Evolutionary conservation across 192 early-diverging fungal genomes (phyloP).

Genomic region (Entomortierella chlamydospora): DNA sequence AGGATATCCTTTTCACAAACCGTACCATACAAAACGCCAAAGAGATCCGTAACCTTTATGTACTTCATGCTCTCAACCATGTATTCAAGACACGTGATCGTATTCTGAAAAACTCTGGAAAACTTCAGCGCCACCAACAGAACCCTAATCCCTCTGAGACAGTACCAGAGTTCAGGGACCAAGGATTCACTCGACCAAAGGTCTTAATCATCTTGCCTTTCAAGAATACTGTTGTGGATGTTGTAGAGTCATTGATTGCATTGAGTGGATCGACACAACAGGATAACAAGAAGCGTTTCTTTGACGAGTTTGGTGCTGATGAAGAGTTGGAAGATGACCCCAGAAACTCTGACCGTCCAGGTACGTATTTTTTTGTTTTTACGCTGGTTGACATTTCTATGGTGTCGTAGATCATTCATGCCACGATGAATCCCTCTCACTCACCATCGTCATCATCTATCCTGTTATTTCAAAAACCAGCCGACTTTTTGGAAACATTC

Average conservation of each 20-base stretch:
- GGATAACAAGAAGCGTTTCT: constrained; percentile 87
- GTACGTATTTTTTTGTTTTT: constrained; percentile 19
- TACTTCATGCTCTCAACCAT: constrained; percentile 93
- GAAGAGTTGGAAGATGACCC: constrained; percentile 70
- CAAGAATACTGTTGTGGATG: constrained; percentile 82
- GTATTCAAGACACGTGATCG: constrained; percentile 83
- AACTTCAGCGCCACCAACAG: constrained; percentile 70
- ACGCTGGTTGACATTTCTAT: too few species aligned
- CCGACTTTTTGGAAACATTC: constrained; percentile 87
- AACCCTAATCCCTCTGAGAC: constrained; percentile 23
- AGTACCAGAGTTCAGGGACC: constrained; percentile 85
- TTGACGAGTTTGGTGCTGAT: constrained; percentile 79
- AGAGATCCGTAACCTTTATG: constrained; percentile 78
- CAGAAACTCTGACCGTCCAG: constrained; percentile 69
- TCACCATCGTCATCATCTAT: too few species aligned
- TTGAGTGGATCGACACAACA: constrained; percentile 86
- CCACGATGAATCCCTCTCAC: too few species aligned
- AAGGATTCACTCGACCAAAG: constrained; percentile 95
- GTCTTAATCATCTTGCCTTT: constrained; percentile 92
- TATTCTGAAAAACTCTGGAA: constrained; percentile 84
- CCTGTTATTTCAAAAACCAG: constrained; percentile 17
- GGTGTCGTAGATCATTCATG: too few species aligned
- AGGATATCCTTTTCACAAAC: constrained; percentile 80
- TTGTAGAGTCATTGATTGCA: constrained; percentile 80
- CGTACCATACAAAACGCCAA: constrained; percentile 69